A percentile compares a stretch with the other conserved stretches of the same genome.
These are phyloP conservation scores for Westerdykella sp. DNA, from an alignment of 2,329 filamentous ascomycete species.

Conservation along the genomic window DNA sequence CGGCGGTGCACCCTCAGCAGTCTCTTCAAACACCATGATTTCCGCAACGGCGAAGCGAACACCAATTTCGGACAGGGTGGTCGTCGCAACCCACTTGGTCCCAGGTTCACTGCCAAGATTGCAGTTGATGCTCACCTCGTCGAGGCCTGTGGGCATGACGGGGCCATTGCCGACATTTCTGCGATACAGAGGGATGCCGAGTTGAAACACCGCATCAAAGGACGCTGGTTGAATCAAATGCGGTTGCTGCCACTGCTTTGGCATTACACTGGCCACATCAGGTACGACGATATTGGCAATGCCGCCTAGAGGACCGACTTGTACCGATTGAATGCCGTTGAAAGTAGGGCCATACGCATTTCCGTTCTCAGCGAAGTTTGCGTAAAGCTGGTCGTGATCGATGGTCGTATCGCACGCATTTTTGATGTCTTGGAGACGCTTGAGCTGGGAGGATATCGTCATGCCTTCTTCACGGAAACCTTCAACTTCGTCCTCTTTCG, in stretches of 20 bases:
- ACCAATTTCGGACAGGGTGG: neutral
- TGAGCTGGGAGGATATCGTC: neutral
- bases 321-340: neutral
- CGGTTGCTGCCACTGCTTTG: neutral
- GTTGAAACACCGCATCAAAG: conserved; percentile 2
- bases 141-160: neutral
- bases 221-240: conserved; percentile 4
- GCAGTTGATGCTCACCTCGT: neutral
- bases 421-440: neutral
- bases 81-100: neutral
- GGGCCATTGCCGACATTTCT: neutral
- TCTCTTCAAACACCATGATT: neutral
- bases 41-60: neutral
- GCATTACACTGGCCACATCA: conserved; percentile 1
- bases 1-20: neutral
- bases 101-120: neutral
- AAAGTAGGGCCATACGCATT: conserved; percentile 2
- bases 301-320: neutral
- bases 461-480: neutral
- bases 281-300: neutral
- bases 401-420: neutral
- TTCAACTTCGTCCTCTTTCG: neutral
- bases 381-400: neutral
- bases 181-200: neutral
- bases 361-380: neutral